These are phyloP conservation scores for Gymnopus androsaceus DNA, from an alignment of 1,284 basidiomycete species.

Conservation along the genomic window DNA sequence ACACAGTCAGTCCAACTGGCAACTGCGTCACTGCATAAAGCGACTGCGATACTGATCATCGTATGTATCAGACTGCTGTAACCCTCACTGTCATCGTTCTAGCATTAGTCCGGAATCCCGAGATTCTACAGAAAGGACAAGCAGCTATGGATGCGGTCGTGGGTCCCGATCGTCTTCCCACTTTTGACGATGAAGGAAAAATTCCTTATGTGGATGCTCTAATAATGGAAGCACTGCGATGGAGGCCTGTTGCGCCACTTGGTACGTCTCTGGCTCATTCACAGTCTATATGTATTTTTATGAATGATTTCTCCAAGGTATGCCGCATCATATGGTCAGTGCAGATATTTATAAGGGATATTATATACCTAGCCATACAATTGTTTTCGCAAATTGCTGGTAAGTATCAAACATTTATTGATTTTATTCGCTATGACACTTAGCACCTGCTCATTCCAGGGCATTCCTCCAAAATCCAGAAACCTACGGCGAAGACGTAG, in stretches of 20 bases:
- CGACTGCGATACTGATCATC: neutral
- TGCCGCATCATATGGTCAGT: neutral
- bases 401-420: neutral
- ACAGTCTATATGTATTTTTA: too few species aligned
- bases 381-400: neutral
- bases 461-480: too few species aligned
- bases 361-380: neutral
- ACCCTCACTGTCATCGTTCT: neutral
- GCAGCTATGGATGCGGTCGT: conserved; percentile 18
- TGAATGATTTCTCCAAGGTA: neutral
- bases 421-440: neutral
- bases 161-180: conserved; percentile 17
- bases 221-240: conserved; percentile 14
- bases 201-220: conserved; percentile 18
- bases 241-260: conserved; percentile 14
- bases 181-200: conserved; percentile 14
- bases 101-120: conserved; percentile 18
- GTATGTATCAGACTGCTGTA: conserved; percentile 6
- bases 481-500: too few species aligned
- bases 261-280: neutral
- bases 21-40: neutral
- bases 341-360: too few species aligned
- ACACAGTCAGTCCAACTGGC: conserved; percentile 9
- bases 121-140: conserved; percentile 21
- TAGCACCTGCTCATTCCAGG: too few species aligned